phyloP scores from a whole-genome alignment of 2,329 filamentous ascomycete species.

The Ceratocystis huliohia region DNA sequence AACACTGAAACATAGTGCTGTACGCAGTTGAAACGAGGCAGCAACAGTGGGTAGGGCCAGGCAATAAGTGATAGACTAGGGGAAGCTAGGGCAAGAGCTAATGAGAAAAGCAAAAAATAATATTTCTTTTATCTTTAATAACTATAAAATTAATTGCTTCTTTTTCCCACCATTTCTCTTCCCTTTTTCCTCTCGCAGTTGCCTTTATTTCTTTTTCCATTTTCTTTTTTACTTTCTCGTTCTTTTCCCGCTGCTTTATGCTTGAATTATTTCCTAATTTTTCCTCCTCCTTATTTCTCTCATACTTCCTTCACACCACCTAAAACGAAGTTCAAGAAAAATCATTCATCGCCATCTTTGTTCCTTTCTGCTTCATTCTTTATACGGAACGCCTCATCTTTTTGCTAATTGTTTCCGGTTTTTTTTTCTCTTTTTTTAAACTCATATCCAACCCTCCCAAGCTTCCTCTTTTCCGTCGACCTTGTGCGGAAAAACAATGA shows the following conservation, averaged over 20 bases:
- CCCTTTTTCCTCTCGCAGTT: neutral
- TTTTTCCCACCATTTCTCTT: neutral
- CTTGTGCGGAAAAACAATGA: conserved; percentile 29
- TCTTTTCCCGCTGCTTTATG: conserved; percentile 9
- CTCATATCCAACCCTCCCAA: neutral
- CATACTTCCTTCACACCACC: neutral
- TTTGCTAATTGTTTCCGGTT: neutral
- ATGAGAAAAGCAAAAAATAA: neutral
- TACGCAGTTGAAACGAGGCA: no score
- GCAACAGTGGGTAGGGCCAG: no score
- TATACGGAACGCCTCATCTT: neutral
- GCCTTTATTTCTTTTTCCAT: conserved; percentile 7
- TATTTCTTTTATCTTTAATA: neutral
- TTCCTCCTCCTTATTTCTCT: conserved; percentile 8
- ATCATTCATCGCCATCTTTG: neutral
- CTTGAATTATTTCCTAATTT: conserved; percentile 1
- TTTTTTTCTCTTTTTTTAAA: neutral
- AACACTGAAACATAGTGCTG: neutral
- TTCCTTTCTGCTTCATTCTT: conserved; percentile 10
- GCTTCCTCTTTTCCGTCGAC: conserved; percentile 35
- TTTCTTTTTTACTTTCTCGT: conserved; percentile 14
- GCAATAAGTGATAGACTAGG: no score
- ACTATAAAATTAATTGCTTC: neutral
- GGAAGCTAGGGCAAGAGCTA: no score
- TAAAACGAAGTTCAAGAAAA: neutral